A percentile compares a stretch with the other conserved stretches of the same genome.
Evolutionary conservation across 352 stramenopile genomes (phyloP).

Genomic region (Phytopythium kandeliae): DNA sequence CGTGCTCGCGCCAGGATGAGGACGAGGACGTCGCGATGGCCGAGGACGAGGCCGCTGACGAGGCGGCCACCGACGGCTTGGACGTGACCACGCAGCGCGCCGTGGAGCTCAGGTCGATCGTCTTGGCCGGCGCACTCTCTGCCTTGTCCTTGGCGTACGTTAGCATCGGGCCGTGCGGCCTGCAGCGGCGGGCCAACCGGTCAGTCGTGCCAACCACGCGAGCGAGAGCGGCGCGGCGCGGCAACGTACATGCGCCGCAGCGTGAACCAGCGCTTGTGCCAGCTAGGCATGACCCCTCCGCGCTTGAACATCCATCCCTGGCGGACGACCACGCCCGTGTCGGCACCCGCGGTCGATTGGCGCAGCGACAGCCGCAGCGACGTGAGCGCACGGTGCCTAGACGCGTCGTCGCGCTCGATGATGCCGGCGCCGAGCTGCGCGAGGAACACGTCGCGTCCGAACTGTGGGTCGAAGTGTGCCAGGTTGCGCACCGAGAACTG

Average conservation of each 20-base stretch:
- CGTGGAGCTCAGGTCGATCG: slow-evolving; percentile 72
- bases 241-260: slow-evolving; percentile 53
- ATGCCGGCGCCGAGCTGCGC: slow-evolving; percentile 55
- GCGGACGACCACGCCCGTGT: slow-evolving; percentile 24
- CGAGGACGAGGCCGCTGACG: neutral
- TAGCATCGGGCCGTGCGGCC: slow-evolving; percentile 63
- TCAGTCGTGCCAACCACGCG: too few relatives aligned
- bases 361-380: slow-evolving; percentile 49
- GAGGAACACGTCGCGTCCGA: slow-evolving; percentile 66
- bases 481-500: slow-evolving; percentile 66
- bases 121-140: slow-evolving; percentile 41
- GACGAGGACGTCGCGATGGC: slow-evolving; percentile 2
- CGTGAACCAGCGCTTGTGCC: slow-evolving; percentile 79
- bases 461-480: slow-evolving; percentile 58
- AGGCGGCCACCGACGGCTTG: slow-evolving; percentile 17
- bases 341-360: slow-evolving; percentile 7
- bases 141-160: slow-evolving; percentile 73
- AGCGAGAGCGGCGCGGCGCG: too few relatives aligned
- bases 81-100: slow-evolving; percentile 55
- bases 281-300: slow-evolving; percentile 68
- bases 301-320: slow-evolving; percentile 82
- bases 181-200: slow-evolving; percentile 7
- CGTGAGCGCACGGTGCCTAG: slow-evolving; percentile 62
- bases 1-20: slow-evolving; percentile 39
- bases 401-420: slow-evolving; percentile 56